These are phyloP conservation scores for Pseudogymnoascus sp. DNA, from an alignment of 2,329 filamentous ascomycete species.

Conservation along the genomic window DNA sequence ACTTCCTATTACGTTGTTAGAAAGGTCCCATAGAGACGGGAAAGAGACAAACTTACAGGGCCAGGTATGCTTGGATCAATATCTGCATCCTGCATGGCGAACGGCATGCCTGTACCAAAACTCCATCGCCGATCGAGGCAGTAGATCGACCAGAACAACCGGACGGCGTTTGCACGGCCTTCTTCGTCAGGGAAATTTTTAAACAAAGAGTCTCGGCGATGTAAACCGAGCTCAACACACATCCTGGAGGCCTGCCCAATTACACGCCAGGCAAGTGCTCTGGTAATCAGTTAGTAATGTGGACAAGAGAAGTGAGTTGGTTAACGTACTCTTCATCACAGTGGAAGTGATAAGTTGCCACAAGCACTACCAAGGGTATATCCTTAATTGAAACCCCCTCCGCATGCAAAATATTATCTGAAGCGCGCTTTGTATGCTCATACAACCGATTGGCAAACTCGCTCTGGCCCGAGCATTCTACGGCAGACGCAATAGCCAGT, in stretches of 20 bases:
- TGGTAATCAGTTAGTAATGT: background rate
- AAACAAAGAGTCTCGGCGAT: slow-evolving; percentile 65
- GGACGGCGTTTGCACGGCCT: slow-evolving; percentile 58
- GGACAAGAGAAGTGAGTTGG: background rate
- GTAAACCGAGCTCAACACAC: slow-evolving; percentile 75
- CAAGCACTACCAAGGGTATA: slow-evolving; percentile 49
- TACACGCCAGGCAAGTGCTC: slow-evolving; percentile 70
- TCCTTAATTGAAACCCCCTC: slow-evolving; percentile 48
- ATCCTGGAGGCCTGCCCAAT: slow-evolving; percentile 76
- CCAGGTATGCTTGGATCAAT: slow-evolving; percentile 73
- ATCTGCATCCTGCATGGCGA: slow-evolving; percentile 75
- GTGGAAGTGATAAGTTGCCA: slow-evolving; percentile 71
- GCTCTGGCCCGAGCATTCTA: slow-evolving; percentile 74
- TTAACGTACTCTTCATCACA: slow-evolving; percentile 59
- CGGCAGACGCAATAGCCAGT: slow-evolving; percentile 66
- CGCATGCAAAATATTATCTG: slow-evolving; percentile 53
- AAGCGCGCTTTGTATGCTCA: slow-evolving; percentile 62
- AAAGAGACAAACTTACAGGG: slow-evolving; percentile 50
- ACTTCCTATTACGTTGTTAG: slow-evolving; percentile 15
- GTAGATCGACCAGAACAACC: slow-evolving; percentile 81
- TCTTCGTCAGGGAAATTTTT: slow-evolving; percentile 58
- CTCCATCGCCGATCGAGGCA: slow-evolving; percentile 81
- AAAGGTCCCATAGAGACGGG: slow-evolving; percentile 16
- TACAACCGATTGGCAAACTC: slow-evolving; percentile 65
- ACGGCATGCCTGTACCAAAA: slow-evolving; percentile 82